Evolutionary conservation across 345 rosid genomes (phyloP).

Genomic region (Eucalyptus tenuipes): DNA sequence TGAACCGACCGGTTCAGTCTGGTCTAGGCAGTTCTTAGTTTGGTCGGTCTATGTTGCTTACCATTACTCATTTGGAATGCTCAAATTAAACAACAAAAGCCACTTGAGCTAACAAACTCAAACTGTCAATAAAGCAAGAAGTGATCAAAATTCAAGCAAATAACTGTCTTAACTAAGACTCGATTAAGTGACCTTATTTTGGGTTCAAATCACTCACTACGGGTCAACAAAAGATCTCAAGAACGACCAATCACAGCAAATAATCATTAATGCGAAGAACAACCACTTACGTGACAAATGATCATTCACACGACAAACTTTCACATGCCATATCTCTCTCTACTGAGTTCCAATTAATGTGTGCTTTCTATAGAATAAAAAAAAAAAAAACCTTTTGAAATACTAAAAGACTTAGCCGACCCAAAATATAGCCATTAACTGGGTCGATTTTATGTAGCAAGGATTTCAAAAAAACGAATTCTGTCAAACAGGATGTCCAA

Average conservation of each 20-base stretch:
- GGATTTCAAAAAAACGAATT: background rate
- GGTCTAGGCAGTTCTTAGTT: too few relatives aligned
- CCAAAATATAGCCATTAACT: background rate
- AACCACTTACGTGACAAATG: background rate
- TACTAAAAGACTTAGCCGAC: background rate
- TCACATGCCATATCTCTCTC: background rate
- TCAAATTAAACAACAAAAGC: background rate
- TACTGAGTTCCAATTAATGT: background rate
- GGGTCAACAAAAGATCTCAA: background rate
- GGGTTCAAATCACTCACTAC: background rate
- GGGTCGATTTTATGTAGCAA: background rate
- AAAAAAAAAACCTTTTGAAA: background rate
- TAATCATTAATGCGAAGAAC: background rate
- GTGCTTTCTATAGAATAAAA: background rate
- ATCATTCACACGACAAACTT: background rate
- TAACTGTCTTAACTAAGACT: background rate
- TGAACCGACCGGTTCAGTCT: accelerated
- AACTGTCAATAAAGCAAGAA: background rate
- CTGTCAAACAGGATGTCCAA: background rate
- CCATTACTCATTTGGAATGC: background rate
- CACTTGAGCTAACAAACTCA: background rate
- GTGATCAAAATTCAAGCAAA: background rate
- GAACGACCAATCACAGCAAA: background rate
- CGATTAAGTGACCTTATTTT: background rate
- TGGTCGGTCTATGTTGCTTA: too few relatives aligned